Conservation (phyloP, 805 yeast genomes). For the Candida morakotiae region DNA sequence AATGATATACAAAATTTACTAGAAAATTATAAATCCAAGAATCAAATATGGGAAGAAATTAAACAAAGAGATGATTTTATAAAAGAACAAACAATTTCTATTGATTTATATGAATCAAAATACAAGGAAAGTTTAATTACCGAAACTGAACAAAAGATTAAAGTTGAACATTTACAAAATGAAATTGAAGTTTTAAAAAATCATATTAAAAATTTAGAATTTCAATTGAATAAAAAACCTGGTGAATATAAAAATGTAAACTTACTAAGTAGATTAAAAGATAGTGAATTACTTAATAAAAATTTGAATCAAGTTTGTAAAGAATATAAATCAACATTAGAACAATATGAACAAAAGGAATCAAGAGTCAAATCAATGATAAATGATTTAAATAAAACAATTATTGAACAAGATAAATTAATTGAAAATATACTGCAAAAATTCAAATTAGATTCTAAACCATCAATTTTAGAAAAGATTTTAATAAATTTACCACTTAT, state of each 20-base stretch:
- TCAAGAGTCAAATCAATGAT: constrained; percentile 12
- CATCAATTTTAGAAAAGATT: constrained; percentile 13
- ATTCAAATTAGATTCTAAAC: constrained; percentile 6
- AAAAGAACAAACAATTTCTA: constrained; percentile 12
- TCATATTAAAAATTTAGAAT: constrained; percentile 14
- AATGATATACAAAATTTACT: constrained; percentile 6
- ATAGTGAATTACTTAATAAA: constrained; percentile 7
- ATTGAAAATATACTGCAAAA: constrained; percentile 14
- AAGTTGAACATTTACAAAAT: constrained; percentile 11
- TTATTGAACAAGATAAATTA: constrained; percentile 20
- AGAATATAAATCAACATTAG: constrained; percentile 14
- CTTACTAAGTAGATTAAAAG: constrained; percentile 5
- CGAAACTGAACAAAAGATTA: constrained; percentile 6
- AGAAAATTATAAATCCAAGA: constrained; percentile 4
- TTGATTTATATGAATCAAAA: constrained; percentile 7
- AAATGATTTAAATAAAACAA: constrained; percentile 7
- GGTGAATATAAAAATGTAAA: not conserved
- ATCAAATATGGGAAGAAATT: not conserved
- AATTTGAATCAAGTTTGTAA: constrained; percentile 14
- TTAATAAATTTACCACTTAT: constrained; percentile 24
- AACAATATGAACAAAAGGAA: constrained; percentile 10
- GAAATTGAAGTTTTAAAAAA: constrained; percentile 10
- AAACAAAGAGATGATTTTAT: constrained; percentile 12
- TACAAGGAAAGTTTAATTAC: constrained; percentile 7
- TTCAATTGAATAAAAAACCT: constrained; percentile 3